Base-by-base conservation (phyloP, 768 basidiomycete species). In the Terana coerulea region DNA sequence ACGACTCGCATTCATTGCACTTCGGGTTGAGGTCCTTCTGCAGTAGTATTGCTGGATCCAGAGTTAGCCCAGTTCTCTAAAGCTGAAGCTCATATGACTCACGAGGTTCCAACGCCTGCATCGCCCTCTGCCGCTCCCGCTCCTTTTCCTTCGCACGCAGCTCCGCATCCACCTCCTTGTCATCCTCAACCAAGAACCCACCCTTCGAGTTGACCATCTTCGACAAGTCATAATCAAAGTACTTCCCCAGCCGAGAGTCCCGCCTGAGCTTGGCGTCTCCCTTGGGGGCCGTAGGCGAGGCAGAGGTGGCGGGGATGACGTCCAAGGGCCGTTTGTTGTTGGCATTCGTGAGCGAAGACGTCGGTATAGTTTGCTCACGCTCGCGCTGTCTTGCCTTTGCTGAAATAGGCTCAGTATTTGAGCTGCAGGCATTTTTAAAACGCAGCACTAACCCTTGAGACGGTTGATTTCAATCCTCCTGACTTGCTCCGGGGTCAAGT, bases 191-290 rank as follows among this genome's bases (percentile, higher is more conserved):
- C 62, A 99, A 69, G 68, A 98, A 99, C 1, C 97, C 97, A 45
- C 95, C 97, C 65, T 94, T 89, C 7, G 93, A 87, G 67, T 99
- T 98, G 63, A 93, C 86, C 84, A 98, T 90, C 75, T 97, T 98
- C 11, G 89, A 89, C 12, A 98, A 69, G 67, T 98, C 95, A 80
- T 97, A 98, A 58, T 98, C 95, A 58, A 95, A 95, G 71, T 98
- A 98, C 42, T 82, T 90, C 24, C 92, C 95, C 10, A 93, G 73
- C 29, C 89, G 80, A 11, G 84, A 78, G 59, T 93, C 89, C 6
- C 87, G 81, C 61, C 81, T 80, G 49, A 92, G 70, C 48, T 73
- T 76, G 7, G 78, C 74, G 49, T 75, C 72, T 1, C 73, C 61
- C 22, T 74, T 74, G 30, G 75, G 73, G 0, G 70, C 75, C 3